Evolutionary conservation across 805 yeast genomes (phyloP), one percentile per base, ranked within the genome.

Genomic region (Ogataea wickerhamii): DNA sequence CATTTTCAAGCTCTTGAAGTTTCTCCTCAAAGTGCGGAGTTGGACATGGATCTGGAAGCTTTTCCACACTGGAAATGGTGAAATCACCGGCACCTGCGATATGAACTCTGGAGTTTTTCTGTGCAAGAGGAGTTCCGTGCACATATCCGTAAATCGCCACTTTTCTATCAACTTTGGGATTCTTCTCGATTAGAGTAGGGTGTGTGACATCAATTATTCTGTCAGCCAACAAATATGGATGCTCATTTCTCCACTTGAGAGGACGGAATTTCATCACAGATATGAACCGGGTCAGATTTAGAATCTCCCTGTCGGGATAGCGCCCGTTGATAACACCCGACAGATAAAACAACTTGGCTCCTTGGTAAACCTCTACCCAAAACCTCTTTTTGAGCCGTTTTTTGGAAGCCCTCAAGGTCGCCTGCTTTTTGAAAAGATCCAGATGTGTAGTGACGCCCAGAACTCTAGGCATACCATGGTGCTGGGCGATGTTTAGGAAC

Each of bases 341-440:
- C 14, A 93, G 70, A 57, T 91, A 89, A 58, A 93, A 93, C 27
- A 93, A 71, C 61, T 93, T 93, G 18, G 99, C 98, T 53, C 99
- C 99, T 61, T 84, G 94, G 60, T 93, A 93, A 28, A 93, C 98
- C 65, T 93, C 99, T 2, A 98, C 93, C 98, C 99, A 93, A 63
- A 93, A 87, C 56, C 99, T 75, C 57, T 87, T 86, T 65, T 93
- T 93, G 52, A 93, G 75, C 50, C 87, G 75, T 60, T 93, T 93
- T 63, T 93, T 93, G 0, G 96, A 79, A 0, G 95, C 87, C 54
- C 97, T 75, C 58, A 93, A 71, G 1, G 97, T 87, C 10, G 94
- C 73, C 44, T 84, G 95, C 13, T 85, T 82, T 58, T 85, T 89
- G 72, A 93, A 93, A 35, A 93, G 71, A 63, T 93, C 99, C 54